Base-by-base conservation (phyloP, 208 protist species). In the Tritrichomonas foetus region DNA sequence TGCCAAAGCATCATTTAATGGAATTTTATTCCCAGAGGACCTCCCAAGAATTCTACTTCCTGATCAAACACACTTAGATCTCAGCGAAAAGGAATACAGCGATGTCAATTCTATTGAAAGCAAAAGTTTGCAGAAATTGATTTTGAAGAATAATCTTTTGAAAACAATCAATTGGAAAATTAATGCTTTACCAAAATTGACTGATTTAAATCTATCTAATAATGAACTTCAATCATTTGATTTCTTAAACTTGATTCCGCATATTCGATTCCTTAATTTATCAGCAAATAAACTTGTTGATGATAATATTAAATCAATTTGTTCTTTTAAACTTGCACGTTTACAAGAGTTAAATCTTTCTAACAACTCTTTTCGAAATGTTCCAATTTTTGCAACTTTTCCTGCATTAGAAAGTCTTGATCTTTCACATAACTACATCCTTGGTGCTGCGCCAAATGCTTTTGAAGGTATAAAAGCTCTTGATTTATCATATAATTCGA, bases 401-500 rank as follows among this genome's bases (percentile, higher is more conserved):
- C 78, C 78, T 3, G 39, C 33, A 16, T 57, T 89, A 39, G 47
- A 89, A 57, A 89, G 20, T 27, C 78, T 89, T 30, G 47, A 49
- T 39, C 33, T 57, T 8, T 53, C 78, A 3, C 78, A 89, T 39
- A 89, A 89, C 39, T 89, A 89, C 27, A 89, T 89, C 5, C 25
- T 33, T 9, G 39, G 9, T 14, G 16, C 57, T 50, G 41, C 16
- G 8, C 27, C 78, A 13, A 20, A n/a, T 39, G 41, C 78, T 33
- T 89, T 89, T 57, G 20, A 44, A 13, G 41, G 47, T 53, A 44
- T 47, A 20, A 57, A 89, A 50, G 50, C 36, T 9, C 27, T 82
- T 50, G 74, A 82, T 82, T 50, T 82, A 14, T 82, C 74, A 3
- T 89, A 89, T 57, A 89, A 89, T 27, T 89, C 78, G 5, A 11